These are phyloP conservation scores for Sergeia podlipaevii DNA, from an alignment of 208 protist species.

Conservation along the genomic window DNA sequence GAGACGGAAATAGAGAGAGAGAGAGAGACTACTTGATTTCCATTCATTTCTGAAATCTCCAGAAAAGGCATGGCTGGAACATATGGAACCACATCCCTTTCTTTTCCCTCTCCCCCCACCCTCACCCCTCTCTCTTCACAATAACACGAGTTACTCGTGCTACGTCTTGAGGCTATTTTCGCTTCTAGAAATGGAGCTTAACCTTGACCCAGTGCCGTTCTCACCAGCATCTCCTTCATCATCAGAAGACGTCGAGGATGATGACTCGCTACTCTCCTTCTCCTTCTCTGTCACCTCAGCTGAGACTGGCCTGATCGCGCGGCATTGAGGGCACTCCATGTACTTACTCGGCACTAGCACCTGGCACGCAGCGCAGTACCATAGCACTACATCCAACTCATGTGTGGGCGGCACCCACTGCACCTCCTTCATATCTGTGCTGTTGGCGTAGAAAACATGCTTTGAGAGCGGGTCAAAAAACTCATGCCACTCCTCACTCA, in stretches of 20 bases:
- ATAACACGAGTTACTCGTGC: too few relatives aligned
- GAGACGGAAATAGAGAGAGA: too few relatives aligned
- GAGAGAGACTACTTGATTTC: too few relatives aligned
- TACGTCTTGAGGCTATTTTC: too few relatives aligned
- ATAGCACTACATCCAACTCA: constrained; percentile 72
- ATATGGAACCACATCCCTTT: too few relatives aligned
- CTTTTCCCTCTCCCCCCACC: too few relatives aligned
- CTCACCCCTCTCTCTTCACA: too few relatives aligned
- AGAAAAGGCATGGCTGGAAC: too few relatives aligned
- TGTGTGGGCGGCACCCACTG: constrained; percentile 67
- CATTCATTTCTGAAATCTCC: too few relatives aligned
- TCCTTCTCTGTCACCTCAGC: constrained; percentile 13
- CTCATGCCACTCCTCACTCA: constrained; percentile 82
- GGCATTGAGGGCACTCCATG: constrained; percentile 80
- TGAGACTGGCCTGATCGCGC: constrained; percentile 40
- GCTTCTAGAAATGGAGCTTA: too few relatives aligned
- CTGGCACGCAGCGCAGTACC: constrained; percentile 69
- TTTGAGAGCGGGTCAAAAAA: constrained; percentile 55
- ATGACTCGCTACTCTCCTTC: background rate
- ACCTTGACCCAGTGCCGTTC: too few relatives aligned
- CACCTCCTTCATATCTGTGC: constrained; percentile 56
- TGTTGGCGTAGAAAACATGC: constrained; percentile 76
- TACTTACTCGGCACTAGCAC: constrained; percentile 53
- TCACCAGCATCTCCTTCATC: too few relatives aligned
- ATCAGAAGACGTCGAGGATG: background rate